Evolutionary conservation across 768 basidiomycete species (phyloP).

Genomic region (Mycena galericulata): DNA sequence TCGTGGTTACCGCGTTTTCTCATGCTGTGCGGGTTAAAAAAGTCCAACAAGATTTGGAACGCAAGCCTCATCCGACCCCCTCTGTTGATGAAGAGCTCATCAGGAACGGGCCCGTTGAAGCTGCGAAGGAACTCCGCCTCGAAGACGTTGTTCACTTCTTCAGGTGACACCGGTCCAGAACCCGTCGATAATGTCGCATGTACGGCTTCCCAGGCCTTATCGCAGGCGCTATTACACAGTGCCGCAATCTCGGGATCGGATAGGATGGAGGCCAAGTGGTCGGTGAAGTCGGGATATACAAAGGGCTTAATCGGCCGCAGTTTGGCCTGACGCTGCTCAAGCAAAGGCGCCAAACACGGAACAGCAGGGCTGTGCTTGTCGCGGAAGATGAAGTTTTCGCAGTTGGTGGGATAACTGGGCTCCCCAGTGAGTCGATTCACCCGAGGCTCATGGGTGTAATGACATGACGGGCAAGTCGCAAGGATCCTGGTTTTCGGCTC

Average conservation of each 20-base stretch:
- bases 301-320: conserved; percentile 37
- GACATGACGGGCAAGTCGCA: conserved; percentile 29
- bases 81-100: conserved; percentile 38
- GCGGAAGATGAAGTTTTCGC: conserved; percentile 24
- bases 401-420: conserved; percentile 29
- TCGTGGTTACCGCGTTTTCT: conserved; percentile 32
- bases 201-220: conserved; percentile 31
- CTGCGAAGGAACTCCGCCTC: conserved; percentile 43
- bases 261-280: conserved; percentile 37
- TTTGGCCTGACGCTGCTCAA: conserved; percentile 29
- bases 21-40: conserved; percentile 45
- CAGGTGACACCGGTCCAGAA: conserved; percentile 10
- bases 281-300: conserved; percentile 33
- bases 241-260: conserved; percentile 33
- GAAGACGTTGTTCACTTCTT: conserved; percentile 36
- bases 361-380: conserved; percentile 23
- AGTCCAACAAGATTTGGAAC: conserved; percentile 43
- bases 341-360: conserved; percentile 21
- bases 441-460: conserved; percentile 27
- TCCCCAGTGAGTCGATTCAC: conserved; percentile 26
- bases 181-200: conserved; percentile 2
- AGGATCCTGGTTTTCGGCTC: conserved; percentile 31
- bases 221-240: conserved; percentile 33
- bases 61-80: conserved; percentile 34
- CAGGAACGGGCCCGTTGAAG: conserved; percentile 42